phyloP scores from a whole-genome alignment of 208 protist genomes.

The Balamuthia mandrillaris region DNA sequence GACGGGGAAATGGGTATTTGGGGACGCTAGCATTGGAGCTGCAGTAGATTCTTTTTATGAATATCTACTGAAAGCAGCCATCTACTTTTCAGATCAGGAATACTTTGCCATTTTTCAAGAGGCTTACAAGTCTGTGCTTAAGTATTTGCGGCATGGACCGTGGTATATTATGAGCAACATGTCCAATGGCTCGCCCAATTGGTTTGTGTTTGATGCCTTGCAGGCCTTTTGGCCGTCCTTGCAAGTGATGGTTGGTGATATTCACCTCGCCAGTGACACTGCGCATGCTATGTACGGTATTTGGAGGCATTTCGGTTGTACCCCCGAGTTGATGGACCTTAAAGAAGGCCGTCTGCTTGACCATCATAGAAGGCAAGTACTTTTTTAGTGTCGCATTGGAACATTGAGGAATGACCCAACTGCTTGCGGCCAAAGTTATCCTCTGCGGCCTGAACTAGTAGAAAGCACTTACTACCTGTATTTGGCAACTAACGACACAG shows the following conservation, averaged over 20 bases:
- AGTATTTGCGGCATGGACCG: slow-evolving; percentile 5
- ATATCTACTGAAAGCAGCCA: slow-evolving; percentile 80
- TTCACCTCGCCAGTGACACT: slow-evolving; percentile 61
- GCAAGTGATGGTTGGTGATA: slow-evolving; percentile 71
- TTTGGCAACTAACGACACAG: slow-evolving; percentile 62
- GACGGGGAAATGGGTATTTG: slow-evolving; percentile 18
- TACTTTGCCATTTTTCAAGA: slow-evolving; percentile 51
- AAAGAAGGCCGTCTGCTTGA: background rate
- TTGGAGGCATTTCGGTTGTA: slow-evolving; percentile 71
- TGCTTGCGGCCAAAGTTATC: slow-evolving; percentile 58
- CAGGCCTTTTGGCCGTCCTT: slow-evolving; percentile 54
- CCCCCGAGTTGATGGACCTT: slow-evolving; percentile 75
- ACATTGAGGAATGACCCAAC: too few relatives aligned
- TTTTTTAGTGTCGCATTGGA: too few relatives aligned
- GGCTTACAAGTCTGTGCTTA: slow-evolving; percentile 43
- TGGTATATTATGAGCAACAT: slow-evolving; percentile 75
- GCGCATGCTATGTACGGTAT: slow-evolving; percentile 69
- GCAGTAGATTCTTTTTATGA: slow-evolving; percentile 79
- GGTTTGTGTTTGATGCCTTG: slow-evolving; percentile 67
- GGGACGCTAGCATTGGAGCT: slow-evolving; percentile 60
- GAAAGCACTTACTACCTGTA: slow-evolving; percentile 82
- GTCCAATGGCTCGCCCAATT: slow-evolving; percentile 32
- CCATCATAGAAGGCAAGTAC: slow-evolving; percentile 15
- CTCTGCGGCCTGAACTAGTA: slow-evolving; percentile 80
- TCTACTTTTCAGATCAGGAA: slow-evolving; percentile 70